A percentile compares a stretch with the other conserved stretches of the same genome.
Conservation (phyloP, 441 rosid species). For the Capsella rubella region DNA sequence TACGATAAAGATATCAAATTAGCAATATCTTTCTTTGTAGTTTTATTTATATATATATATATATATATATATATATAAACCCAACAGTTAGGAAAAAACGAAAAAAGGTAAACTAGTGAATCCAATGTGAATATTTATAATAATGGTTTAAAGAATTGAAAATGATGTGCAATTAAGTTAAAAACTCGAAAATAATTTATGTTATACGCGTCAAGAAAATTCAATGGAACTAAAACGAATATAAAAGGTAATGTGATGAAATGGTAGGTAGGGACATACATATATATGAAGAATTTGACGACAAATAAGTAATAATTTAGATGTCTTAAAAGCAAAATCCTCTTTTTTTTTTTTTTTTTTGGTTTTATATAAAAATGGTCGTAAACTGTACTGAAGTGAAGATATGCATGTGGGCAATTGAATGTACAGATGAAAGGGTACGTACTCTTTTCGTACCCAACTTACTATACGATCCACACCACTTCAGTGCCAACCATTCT, state of each 20-base stretch:
- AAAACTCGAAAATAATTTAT: not conserved
- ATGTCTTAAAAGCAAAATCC: slow-evolving; percentile 22
- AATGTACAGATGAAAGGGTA: slow-evolving; percentile 32
- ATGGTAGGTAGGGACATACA: slow-evolving; percentile 35
- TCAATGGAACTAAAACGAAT: slow-evolving; percentile 23
- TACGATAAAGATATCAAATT: too few relatives aligned
- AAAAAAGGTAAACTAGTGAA: not conserved
- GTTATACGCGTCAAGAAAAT: slow-evolving; percentile 8
- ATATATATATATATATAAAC: too few relatives aligned
- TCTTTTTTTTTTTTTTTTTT: too few relatives aligned
- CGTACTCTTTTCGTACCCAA: slow-evolving; percentile 45
- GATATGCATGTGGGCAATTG: slow-evolving; percentile 42
- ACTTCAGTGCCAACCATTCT: slow-evolving; percentile 47
- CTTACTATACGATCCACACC: slow-evolving; percentile 1
- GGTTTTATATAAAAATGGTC: not conserved
- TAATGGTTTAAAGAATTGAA: not conserved
- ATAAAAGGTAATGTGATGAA: not conserved
- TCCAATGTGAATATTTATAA: not conserved
- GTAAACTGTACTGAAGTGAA: not conserved
- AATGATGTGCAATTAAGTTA: not conserved
- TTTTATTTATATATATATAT: too few relatives aligned
- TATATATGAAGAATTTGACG: slow-evolving; percentile 13
- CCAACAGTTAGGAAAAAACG: not conserved
- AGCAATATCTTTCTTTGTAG: not conserved
- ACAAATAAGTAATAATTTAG: too few relatives aligned